A percentile compares a stretch with the other conserved stretches of the same genome.
Evolutionary conservation across 2,329 filamentous ascomycete genomes (phyloP).

Genomic region (Colletotrichum sp.): DNA sequence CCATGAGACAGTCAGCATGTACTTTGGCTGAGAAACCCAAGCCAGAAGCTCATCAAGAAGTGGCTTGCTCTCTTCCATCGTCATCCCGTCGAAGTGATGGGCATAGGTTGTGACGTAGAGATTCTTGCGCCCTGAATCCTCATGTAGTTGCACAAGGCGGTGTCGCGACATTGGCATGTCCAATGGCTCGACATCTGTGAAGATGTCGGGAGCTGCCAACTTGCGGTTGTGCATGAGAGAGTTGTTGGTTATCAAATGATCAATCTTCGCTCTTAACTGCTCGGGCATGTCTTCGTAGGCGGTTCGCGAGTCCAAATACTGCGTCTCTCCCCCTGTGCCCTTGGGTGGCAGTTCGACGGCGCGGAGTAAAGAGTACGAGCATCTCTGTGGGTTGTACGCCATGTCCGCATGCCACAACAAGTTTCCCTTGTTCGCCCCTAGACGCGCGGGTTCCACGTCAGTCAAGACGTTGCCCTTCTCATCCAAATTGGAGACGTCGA

Average conservation of each 20-base stretch:
- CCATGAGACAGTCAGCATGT: background rate
- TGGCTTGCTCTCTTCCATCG: background rate
- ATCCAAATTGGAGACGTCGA: background rate
- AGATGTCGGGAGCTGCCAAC: background rate
- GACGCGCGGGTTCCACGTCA: background rate
- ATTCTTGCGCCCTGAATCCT: background rate
- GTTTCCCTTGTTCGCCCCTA: background rate
- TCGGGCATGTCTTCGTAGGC: background rate
- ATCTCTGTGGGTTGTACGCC: background rate
- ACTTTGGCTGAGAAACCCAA: background rate
- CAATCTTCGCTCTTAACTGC: background rate
- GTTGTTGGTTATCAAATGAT: background rate
- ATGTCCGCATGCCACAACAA: background rate
- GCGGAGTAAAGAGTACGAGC: background rate
- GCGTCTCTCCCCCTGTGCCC: background rate
- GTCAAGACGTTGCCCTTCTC: background rate
- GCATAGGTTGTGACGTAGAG: background rate
- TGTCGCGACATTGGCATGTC: background rate
- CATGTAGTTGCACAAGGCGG: background rate
- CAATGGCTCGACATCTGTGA: background rate
- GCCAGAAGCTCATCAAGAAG: background rate
- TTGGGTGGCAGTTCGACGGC: background rate
- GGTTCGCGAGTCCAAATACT: background rate
- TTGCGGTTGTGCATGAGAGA: background rate
- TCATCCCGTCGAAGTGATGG: background rate